Percentiles rank a stretch among this genome's conserved stretches.
phyloP scores from a whole-genome alignment of 257 asterid species.

The Solanum peruvianum region DNA sequence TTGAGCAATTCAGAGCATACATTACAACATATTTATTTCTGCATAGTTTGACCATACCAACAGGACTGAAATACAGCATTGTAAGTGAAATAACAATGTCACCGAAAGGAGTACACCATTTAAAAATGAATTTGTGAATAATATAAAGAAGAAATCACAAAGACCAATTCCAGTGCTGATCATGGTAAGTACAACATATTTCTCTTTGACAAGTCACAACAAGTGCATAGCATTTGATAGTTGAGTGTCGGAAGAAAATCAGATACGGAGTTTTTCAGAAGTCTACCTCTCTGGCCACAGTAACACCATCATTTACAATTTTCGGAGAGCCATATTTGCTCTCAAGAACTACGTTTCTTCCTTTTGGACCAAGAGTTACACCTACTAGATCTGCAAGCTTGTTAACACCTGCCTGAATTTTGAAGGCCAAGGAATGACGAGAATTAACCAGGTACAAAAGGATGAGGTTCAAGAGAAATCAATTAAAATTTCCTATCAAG shows the following conservation, averaged over 20 bases:
- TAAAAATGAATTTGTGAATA: neutral
- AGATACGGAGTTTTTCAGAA: neutral
- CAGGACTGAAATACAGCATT: neutral
- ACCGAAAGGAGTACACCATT: neutral
- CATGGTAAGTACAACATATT: neutral
- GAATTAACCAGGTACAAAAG: neutral
- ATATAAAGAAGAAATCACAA: neutral
- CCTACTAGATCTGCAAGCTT: slow-evolving; percentile 94
- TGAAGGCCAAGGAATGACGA: slow-evolving; percentile 3
- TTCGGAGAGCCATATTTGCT: slow-evolving; percentile 97
- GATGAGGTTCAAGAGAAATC: neutral
- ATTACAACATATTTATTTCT: neutral
- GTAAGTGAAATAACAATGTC: neutral
- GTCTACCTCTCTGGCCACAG: slow-evolving; percentile 86
- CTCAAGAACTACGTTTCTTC: slow-evolving; percentile 93
- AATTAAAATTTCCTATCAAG: neutral
- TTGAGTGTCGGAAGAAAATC: neutral
- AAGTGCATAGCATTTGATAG: neutral
- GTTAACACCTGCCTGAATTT: slow-evolving; percentile 63
- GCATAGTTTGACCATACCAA: neutral
- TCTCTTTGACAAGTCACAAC: neutral
- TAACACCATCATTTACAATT: slow-evolving; percentile 95
- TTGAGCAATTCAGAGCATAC: neutral
- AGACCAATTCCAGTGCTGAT: neutral
- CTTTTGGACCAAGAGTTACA: slow-evolving; percentile 96